phyloP scores from a whole-genome alignment of 129 eudicot species.

The Kitagawia praeruptora region DNA sequence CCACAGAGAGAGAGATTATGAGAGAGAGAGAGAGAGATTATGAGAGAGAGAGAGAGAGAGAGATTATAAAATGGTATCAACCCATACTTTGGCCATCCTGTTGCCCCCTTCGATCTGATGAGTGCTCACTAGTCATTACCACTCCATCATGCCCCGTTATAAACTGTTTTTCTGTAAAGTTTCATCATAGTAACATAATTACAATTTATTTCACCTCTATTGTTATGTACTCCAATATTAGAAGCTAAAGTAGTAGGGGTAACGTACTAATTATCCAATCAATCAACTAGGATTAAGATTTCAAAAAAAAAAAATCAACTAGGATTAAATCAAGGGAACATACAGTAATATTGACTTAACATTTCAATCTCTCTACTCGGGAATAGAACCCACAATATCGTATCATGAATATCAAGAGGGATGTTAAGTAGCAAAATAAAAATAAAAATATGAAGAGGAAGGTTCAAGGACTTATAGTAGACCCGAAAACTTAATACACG shows the following conservation, averaged over 20 bases:
- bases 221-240: not conserved
- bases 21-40: not conserved
- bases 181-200: not conserved
- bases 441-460: too few relatives aligned
- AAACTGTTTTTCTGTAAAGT: not conserved
- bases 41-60: not conserved
- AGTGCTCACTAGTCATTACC: not conserved
- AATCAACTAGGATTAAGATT: too few relatives aligned
- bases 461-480: too few relatives aligned
- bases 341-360: not conserved
- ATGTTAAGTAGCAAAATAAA: too few relatives aligned
- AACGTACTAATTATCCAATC: not conserved
- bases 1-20: too few relatives aligned
- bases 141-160: not conserved
- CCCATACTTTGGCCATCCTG: slow-evolving; percentile 22
- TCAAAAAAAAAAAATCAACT: too few relatives aligned
- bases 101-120: not conserved
- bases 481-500: too few relatives aligned
- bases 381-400: too few relatives aligned
- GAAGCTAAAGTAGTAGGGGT: not conserved
- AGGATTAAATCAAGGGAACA: not conserved
- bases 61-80: slow-evolving; percentile 8
- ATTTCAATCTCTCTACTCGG: too few relatives aligned
- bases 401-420: too few relatives aligned
- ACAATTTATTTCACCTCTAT: not conserved